Evolutionary conservation across 2,329 filamentous ascomycete genomes (phyloP).

Genomic region (Xylariaceae sp.): DNA sequence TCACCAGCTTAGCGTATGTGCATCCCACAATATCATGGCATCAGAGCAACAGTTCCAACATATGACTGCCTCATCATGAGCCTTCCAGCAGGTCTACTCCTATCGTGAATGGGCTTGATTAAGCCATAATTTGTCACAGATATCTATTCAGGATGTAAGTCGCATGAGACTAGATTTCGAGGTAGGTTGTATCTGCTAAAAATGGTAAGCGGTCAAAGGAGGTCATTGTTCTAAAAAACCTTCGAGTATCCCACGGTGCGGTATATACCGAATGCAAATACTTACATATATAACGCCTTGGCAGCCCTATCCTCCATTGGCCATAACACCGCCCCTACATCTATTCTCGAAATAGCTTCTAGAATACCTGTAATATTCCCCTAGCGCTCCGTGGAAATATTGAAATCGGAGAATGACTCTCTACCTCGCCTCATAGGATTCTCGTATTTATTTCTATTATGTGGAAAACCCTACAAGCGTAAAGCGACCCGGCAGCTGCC

Average conservation of each 20-base stretch:
- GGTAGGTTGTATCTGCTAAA: neutral
- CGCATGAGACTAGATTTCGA: neutral
- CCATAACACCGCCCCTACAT: neutral
- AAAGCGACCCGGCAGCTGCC: neutral
- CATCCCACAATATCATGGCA: neutral
- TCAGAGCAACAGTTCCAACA: neutral
- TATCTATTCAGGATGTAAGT: neutral
- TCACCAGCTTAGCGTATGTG: slow-evolving; percentile 12
- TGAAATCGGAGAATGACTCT: neutral
- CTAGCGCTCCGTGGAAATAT: neutral
- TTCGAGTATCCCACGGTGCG: neutral
- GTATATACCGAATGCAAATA: neutral
- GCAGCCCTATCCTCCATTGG: neutral
- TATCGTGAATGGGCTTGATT: no score
- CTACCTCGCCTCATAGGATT: neutral
- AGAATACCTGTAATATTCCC: neutral
- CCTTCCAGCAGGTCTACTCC: no score
- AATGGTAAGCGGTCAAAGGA: neutral
- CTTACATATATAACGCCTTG: no score
- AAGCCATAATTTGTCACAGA: neutral
- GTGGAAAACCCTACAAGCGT: no score
- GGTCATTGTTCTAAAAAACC: neutral
- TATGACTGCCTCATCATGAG: neutral
- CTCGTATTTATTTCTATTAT: no score
- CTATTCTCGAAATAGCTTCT: neutral